Percentiles rank a stretch among this genome's conserved stretches.
These are phyloP conservation scores for Ustilago xerochloae DNA, from an alignment of 1,284 basidiomycete species.

Conservation along the genomic window DNA sequence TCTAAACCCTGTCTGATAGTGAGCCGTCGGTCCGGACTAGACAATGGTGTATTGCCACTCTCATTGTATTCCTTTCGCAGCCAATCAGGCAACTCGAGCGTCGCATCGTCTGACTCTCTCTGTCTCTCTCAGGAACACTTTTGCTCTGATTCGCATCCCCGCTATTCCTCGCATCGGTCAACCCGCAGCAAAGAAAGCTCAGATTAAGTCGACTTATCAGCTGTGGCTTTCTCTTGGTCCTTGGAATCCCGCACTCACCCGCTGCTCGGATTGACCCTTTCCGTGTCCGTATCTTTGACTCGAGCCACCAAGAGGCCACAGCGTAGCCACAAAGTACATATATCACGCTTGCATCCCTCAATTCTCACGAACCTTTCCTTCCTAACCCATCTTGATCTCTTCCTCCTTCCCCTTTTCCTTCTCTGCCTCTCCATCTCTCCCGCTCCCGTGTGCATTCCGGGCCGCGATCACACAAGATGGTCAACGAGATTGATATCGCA, in stretches of 20 bases:
- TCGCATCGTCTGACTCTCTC: constrained; percentile 3
- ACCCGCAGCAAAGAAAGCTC: no score
- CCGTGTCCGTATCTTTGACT: neutral
- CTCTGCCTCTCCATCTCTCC: neutral
- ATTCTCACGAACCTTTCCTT: neutral
- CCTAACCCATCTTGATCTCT: neutral
- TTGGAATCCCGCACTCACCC: neutral
- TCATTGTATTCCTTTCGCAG: neutral
- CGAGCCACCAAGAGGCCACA: neutral
- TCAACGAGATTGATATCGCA: constrained; percentile 40
- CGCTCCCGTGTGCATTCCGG: constrained; percentile 10
- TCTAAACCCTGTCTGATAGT: constrained; percentile 8
- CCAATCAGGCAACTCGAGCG: constrained; percentile 1
- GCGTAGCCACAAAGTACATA: neutral
- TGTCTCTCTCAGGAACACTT: neutral
- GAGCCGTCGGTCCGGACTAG: neutral
- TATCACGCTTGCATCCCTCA: neutral
- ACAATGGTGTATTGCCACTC: neutral
- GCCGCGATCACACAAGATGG: constrained; percentile 16
- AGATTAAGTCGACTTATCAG: no score
- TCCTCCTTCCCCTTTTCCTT: neutral
- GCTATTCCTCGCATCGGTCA: constrained; percentile 1
- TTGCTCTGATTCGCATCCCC: neutral
- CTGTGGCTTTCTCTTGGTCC: neutral
- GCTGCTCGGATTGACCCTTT: neutral